Evolutionary conservation across 192 early-diverging fungal species (phyloP).

Genomic region (Phlyctochytrium arcticum): DNA sequence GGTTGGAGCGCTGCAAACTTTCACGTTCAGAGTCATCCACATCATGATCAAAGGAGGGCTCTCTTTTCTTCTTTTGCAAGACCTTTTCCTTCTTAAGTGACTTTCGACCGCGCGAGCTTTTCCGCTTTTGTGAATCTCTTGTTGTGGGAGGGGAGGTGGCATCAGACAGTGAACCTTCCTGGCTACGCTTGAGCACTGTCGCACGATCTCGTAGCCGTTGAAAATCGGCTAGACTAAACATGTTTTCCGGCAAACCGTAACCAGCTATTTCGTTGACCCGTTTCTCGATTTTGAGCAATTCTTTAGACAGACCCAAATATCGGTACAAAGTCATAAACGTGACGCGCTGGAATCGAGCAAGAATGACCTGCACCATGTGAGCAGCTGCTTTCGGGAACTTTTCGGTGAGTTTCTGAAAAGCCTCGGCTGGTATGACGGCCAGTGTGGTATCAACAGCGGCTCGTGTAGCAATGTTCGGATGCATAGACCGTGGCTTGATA

Average conservation of each 20-base stretch:
- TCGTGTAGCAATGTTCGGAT: conserved; percentile 76
- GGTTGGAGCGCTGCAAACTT: neutral
- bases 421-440: conserved; percentile 88
- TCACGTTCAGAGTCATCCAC: conserved; percentile 27
- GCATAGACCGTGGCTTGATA: conserved; percentile 21
- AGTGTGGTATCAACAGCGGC: conserved; percentile 87
- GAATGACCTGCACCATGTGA: conserved; percentile 92
- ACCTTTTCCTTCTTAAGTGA: neutral
- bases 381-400: conserved; percentile 91
- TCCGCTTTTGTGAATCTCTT: neutral
- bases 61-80: neutral
- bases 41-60: conserved; percentile 19
- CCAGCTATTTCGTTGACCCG: conserved; percentile 72
- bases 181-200: neutral
- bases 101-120: neutral
- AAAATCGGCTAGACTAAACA: conserved; percentile 24
- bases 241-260: conserved; percentile 44
- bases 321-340: conserved; percentile 86
- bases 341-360: conserved; percentile 93
- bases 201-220: conserved; percentile 23
- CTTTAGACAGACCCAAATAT: conserved; percentile 82
- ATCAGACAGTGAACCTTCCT: conserved; percentile 1
- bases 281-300: conserved; percentile 82
- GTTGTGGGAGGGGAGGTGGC: neutral
- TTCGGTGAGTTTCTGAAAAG: conserved; percentile 82